Conservation (phyloP, 345 rosid genomes). For the Murraya koenigii region DNA sequence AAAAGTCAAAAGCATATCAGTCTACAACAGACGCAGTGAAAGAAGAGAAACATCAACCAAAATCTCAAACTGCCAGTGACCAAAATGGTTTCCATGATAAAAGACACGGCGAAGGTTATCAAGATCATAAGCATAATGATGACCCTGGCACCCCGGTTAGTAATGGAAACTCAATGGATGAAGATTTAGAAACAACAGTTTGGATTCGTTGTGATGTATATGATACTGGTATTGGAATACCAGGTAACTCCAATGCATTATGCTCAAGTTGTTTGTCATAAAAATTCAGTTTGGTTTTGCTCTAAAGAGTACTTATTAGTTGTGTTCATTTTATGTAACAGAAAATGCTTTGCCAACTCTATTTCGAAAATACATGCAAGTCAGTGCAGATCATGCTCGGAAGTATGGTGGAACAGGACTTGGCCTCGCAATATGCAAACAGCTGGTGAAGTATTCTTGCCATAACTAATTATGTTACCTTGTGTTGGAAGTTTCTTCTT, state of each 20-base stretch:
- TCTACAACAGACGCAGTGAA: constrained; percentile 22
- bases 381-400: constrained; percentile 87
- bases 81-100: constrained; percentile 22
- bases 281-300: background rate
- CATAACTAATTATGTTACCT: background rate
- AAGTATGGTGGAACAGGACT: constrained; percentile 97
- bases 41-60: constrained; percentile 29
- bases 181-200: constrained; percentile 48
- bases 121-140: constrained; percentile 16
- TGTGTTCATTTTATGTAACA: constrained; percentile 31
- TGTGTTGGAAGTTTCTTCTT: background rate
- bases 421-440: constrained; percentile 97
- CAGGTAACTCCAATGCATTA: constrained; percentile 46
- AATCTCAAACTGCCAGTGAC: constrained; percentile 25
- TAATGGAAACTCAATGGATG: constrained; percentile 26
- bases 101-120: constrained; percentile 15
- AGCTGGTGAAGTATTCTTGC: constrained; percentile 54
- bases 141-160: constrained; percentile 29
- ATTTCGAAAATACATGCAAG: constrained; percentile 95
- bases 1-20: constrained; percentile 26
- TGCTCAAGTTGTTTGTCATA: background rate
- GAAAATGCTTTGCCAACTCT: constrained; percentile 86
- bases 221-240: constrained; percentile 97
- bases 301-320: constrained; percentile 3
- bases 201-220: constrained; percentile 90